Conservation (phyloP, 139 green algal species). For the Gonium pectorale region DNA sequence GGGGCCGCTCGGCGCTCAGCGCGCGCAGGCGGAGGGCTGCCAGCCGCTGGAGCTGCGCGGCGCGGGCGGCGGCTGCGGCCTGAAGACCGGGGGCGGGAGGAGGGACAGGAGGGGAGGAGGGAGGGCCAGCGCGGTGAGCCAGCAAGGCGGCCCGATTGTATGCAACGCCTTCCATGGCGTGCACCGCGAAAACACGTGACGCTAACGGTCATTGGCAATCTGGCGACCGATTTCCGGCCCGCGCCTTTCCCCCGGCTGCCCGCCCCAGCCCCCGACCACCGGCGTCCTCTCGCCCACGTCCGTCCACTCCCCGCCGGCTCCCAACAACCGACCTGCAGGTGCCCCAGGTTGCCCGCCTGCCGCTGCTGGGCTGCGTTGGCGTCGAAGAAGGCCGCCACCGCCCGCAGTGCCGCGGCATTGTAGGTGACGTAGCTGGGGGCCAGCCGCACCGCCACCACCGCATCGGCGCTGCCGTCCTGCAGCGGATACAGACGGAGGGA, state of each 20-base stretch:
- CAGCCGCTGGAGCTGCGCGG: conserved; percentile 59
- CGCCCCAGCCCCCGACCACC: too few relatives aligned
- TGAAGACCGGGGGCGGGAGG: conserved; percentile 8
- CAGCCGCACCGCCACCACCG: conserved; percentile 68
- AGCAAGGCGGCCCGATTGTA: too few relatives aligned
- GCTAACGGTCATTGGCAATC: too few relatives aligned
- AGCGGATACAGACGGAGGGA: conserved; percentile 51
- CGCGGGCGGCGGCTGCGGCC: conserved; percentile 63
- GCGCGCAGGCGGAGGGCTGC: conserved; percentile 68
- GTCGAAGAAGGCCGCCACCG: conserved; percentile 84
- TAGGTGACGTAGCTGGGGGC: conserved; percentile 89
- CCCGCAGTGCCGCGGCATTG: conserved; percentile 62
- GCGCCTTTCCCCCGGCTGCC: too few relatives aligned
- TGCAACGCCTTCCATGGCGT: too few relatives aligned
- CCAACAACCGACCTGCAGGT: conserved; percentile 59
- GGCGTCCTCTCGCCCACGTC: too few relatives aligned
- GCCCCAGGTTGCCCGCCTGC: conserved; percentile 38
- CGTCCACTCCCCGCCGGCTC: too few relatives aligned
- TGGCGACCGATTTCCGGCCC: too few relatives aligned
- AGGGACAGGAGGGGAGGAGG: neutral
- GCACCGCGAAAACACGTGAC: too few relatives aligned
- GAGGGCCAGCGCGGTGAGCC: neutral
- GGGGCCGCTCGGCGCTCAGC: conserved; percentile 53
- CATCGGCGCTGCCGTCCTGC: conserved; percentile 83
- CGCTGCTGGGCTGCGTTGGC: neutral